Percentiles rank a stretch among this genome's conserved stretches.
These are phyloP conservation scores for Anthracocystis panici-leucophaei DNA, from an alignment of 1,284 basidiomycete genomes.

Conservation along the genomic window DNA sequence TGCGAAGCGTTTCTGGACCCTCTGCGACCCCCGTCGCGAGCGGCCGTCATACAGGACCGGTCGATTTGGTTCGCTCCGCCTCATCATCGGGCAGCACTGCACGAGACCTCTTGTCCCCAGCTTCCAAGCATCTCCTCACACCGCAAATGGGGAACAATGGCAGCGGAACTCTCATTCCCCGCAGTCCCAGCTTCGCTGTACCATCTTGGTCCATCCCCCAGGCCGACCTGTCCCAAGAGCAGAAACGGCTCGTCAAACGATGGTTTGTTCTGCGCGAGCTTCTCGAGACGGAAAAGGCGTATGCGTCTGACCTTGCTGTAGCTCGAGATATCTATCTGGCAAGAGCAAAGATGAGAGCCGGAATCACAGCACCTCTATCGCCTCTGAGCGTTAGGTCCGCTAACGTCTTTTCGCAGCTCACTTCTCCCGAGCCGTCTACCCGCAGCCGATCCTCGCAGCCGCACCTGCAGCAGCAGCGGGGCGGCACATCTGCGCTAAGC, in stretches of 20 bases:
- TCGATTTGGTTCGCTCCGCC: conserved; percentile 20
- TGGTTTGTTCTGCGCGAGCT: conserved; percentile 83
- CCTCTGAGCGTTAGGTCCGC: conserved; percentile 35
- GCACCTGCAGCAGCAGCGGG: conserved; percentile 37
- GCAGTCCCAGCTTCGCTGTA: conserved; percentile 26
- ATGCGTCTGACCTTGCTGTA: conserved; percentile 86
- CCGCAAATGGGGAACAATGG: conserved; percentile 16
- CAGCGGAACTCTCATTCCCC: conserved; percentile 15
- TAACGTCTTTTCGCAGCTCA: conserved; percentile 40
- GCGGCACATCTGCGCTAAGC: conserved; percentile 9
- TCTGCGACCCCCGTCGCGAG: conserved; percentile 2
- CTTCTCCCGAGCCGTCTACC: conserved; percentile 31
- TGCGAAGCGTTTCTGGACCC: conserved; percentile 7
- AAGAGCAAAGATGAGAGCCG: conserved; percentile 66
- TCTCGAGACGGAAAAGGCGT: conserved; percentile 80
- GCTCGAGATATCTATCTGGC: conserved; percentile 81
- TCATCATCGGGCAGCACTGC: conserved; percentile 35
- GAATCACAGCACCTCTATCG: conserved; percentile 48
- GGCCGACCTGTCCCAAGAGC: conserved; percentile 39
- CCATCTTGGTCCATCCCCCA: conserved; percentile 40
- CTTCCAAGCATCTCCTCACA: conserved; percentile 16
- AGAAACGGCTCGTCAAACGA: conserved; percentile 76
- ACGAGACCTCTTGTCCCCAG: conserved; percentile 26
- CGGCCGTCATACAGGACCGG: conserved; percentile 12
- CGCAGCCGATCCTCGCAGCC: conserved; percentile 29